Conservation (phyloP, 805 yeast genomes). For the Yarrowia sp. region DNA sequence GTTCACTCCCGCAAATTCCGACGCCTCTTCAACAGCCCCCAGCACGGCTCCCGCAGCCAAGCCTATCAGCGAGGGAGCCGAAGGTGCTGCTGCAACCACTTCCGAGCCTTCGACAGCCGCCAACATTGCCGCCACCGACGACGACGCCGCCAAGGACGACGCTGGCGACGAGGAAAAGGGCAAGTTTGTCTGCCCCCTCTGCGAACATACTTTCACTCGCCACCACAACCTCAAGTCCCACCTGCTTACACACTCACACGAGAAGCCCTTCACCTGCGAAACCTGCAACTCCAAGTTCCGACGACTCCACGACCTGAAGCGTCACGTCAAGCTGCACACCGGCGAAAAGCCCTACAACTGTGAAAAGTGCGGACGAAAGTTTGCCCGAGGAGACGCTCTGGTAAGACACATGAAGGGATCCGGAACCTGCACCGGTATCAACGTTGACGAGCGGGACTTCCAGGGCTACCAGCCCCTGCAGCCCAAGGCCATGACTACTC, state of each 20-base stretch:
- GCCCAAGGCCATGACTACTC: constrained; percentile 3
- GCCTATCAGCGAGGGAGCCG: background rate
- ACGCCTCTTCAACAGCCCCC: background rate
- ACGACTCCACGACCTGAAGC: constrained; percentile 69
- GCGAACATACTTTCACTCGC: constrained; percentile 65
- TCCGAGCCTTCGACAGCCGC: background rate
- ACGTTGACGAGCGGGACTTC: constrained; percentile 21
- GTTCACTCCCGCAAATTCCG: background rate
- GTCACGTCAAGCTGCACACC: constrained; percentile 73
- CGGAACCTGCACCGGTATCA: constrained; percentile 35
- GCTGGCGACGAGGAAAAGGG: constrained; percentile 25
- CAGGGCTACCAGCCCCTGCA: constrained; percentile 16
- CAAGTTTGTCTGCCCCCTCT: constrained; percentile 52
- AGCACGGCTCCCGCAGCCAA: background rate
- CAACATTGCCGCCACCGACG: background rate
- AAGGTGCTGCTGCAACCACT: background rate
- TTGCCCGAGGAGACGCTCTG: constrained; percentile 75
- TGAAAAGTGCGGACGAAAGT: constrained; percentile 56
- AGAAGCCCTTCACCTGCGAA: constrained; percentile 62
- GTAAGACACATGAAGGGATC: constrained; percentile 60
- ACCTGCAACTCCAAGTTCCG: constrained; percentile 63
- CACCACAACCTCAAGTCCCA: constrained; percentile 75
- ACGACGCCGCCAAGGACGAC: background rate
- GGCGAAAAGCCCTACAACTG: constrained; percentile 72
- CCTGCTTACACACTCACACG: constrained; percentile 62